Evolutionary conservation across 2,329 filamentous ascomycete genomes (phyloP).

Genomic region (Colletotrichum australisinense): DNA sequence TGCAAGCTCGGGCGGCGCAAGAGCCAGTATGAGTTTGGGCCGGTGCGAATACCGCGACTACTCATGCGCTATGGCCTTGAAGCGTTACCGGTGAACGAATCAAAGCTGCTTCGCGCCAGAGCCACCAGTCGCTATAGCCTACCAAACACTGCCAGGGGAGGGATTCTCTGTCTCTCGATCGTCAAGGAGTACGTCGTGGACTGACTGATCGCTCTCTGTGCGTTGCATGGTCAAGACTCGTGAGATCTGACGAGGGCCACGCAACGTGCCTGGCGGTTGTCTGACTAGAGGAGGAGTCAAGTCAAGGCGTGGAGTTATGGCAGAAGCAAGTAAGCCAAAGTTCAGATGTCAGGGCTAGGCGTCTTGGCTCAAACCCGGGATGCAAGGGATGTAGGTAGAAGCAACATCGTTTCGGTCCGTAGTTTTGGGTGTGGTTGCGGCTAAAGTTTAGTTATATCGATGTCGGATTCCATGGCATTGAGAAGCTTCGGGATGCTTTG

Average conservation of each 20-base stretch:
- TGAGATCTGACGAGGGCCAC: slow-evolving; percentile 21
- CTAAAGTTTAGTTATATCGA: slow-evolving; percentile 13
- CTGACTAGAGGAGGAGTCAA: slow-evolving; percentile 6
- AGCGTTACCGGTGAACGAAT: not conserved
- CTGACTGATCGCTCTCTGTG: not conserved
- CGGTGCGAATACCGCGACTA: not conserved
- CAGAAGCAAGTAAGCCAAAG: not conserved
- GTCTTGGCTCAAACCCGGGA: slow-evolving; percentile 7
- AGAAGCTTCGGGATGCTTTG: not conserved
- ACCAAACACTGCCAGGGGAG: not conserved
- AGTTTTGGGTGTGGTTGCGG: slow-evolving; percentile 21
- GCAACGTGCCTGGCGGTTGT: slow-evolving; percentile 7
- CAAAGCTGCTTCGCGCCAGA: not conserved
- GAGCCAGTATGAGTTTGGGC: slow-evolving; percentile 1
- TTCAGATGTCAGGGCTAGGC: slow-evolving; percentile 18
- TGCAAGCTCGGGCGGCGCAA: slow-evolving; percentile 23
- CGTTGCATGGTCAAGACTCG: not conserved
- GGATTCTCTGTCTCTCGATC: not conserved
- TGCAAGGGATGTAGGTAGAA: not conserved
- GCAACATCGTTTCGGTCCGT: slow-evolving; percentile 19
- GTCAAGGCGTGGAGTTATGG: slow-evolving; percentile 13
- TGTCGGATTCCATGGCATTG: slow-evolving; percentile 18
- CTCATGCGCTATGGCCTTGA: slow-evolving; percentile 9
- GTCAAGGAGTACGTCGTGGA: not conserved
- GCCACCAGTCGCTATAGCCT: not conserved